phyloP scores from a whole-genome alignment of 768 basidiomycete species.

The Naganishia vaughanmartiniae region DNA sequence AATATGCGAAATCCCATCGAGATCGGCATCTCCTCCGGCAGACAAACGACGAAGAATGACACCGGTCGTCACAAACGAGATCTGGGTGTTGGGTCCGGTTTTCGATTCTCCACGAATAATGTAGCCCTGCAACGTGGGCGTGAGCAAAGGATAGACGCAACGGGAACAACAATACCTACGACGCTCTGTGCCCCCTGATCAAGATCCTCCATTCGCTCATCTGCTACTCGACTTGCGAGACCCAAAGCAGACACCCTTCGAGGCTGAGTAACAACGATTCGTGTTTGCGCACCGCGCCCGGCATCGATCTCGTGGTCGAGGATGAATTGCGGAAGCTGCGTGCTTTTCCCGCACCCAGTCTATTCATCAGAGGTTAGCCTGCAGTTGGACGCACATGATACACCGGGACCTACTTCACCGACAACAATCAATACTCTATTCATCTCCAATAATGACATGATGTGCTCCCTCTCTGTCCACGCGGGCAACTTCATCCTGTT shows the following conservation, averaged over 20 bases:
- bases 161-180: neutral
- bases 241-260: slow-evolving; percentile 83
- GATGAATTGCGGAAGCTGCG: slow-evolving; percentile 79
- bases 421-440: slow-evolving; percentile 77
- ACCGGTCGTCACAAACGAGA: slow-evolving; percentile 86
- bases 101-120: slow-evolving; percentile 83
- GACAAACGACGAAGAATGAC: slow-evolving; percentile 77
- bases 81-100: slow-evolving; percentile 62
- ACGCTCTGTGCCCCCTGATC: slow-evolving; percentile 61
- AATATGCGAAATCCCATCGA: slow-evolving; percentile 73
- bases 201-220: slow-evolving; percentile 61
- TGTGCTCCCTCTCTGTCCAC: slow-evolving; percentile 64
- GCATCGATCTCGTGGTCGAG: slow-evolving; percentile 73
- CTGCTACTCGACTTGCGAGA: slow-evolving; percentile 79
- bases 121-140: slow-evolving; percentile 63
- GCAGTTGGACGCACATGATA: neutral
- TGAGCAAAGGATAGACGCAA: neutral
- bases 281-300: slow-evolving; percentile 63
- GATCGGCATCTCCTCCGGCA: slow-evolving; percentile 63
- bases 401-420: slow-evolving; percentile 66
- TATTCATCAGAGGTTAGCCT: slow-evolving; percentile 22
- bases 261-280: slow-evolving; percentile 84
- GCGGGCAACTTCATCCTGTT: slow-evolving; percentile 70
- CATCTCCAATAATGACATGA: slow-evolving; percentile 61
- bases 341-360: slow-evolving; percentile 73